Base-by-base conservation (phyloP, 164 flowering plant species). In the Vitis riparia region DNA sequence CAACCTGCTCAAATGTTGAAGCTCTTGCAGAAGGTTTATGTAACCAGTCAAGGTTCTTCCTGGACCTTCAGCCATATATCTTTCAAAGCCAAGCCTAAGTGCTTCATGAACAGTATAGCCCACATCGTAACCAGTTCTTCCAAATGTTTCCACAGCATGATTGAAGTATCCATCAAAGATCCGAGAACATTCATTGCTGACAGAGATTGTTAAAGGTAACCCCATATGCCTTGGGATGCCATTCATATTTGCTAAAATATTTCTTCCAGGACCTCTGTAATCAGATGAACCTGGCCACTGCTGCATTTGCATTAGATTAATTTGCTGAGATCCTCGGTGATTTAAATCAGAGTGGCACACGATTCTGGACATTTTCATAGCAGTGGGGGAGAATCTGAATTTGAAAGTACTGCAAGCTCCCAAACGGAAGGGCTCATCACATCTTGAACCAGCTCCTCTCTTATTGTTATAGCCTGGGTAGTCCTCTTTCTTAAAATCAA, bases 381-480 rank as follows among this genome's bases (percentile, higher is more conserved):
- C 52, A 37, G 52, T 10, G 37, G 5, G 67, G n/a, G 23, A 59
- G 3, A 59, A 58, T 51, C 27, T 63, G 55, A 78, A 78, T 55
- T 67, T 81, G 78, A 79, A 87, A 9, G 90, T 83, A 37, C 15
- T 49, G 67, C 72, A 63, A 10, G 62, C 63, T 44, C 81, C 85
- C 13, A 83, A 51, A 47, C 78, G 76, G 59, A 87, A 87, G 0
- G 75, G 59, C 30, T 32, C 5, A 56, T 83, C 74, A 48, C 82
- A 49, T 27, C 48, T 51, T 3, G 12, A 19, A 12, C 82, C 80
- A 55, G 73, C 63, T 11, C 91, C 91, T 74, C 85, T 64, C 75
- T 83, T 85, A 27, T 82, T 77, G 2, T 55, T 58, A 72, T 85
- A 87, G 7, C 88, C 82, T 4, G 80, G 86, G 64, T 83, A 87